Base-by-base conservation (phyloP, 495 filamentous ascomycete species). In the Platismatia glauca region DNA sequence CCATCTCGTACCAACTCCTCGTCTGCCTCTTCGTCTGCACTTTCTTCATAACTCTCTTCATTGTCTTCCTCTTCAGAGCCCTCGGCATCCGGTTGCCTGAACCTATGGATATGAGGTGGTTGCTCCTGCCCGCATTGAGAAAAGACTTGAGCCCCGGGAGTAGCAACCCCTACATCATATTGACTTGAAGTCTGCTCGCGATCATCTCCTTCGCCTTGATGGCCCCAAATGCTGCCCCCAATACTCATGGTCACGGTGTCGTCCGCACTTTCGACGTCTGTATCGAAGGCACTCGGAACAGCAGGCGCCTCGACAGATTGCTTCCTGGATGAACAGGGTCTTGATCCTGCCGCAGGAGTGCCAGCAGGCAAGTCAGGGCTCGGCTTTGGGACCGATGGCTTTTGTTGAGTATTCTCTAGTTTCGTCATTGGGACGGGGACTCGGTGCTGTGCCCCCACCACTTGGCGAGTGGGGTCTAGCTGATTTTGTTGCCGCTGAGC, bases 191-290 rank as follows among this genome's bases (percentile, higher is more conserved):
- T 22, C 8, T 29, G 53, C 15, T 18, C 20, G n/a, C 27, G 29
- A 33, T 27, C 34, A 15, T 61, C 24, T 27, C 29, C 50, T 5
- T 12, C 33, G 29, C n/a, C 41, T 31, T 50, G 58, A 22, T 27
- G 34, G 35, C 33, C 37, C 16, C 24, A 41, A 58, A 20, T 37
- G 35, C 34, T 48, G 31, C 50, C 43, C 15, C 50, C 46, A 41
- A 58, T 24, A 27, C 58, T 64, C 39, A 35, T 61, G 7, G 57
- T 37, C 15, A 41, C 61, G 7, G 64, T 68, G 31, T 63, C 63
- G 34, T 70, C 66, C 24, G 67, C 20, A 34, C 57, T 58, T 46
- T 70, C 68, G 37, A 38, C 60, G 48, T 70, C 68, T 12, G 68
- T 70, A 44, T 70, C 68, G 55, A 70, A 70, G 1, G 11, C 48